These are phyloP conservation scores for Lomentospora prolificans DNA, from an alignment of 2,329 filamentous ascomycete species.

Conservation along the genomic window DNA sequence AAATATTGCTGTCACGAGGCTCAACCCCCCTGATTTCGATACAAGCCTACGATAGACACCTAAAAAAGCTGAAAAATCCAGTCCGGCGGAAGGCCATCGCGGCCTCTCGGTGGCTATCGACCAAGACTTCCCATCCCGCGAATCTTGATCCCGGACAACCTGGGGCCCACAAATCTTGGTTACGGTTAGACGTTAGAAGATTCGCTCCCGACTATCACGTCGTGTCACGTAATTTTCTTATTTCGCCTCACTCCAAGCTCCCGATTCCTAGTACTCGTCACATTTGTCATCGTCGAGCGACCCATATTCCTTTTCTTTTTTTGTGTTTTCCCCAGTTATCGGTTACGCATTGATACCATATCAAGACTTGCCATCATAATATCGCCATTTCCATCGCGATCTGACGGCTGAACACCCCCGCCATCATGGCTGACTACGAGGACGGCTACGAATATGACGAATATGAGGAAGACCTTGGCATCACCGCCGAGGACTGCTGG, in stretches of 20 bases:
- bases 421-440: constrained; percentile 47
- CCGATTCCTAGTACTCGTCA: background rate
- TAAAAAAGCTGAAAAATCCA: background rate
- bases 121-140: background rate
- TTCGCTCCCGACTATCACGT: too few relatives aligned
- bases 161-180: too few relatives aligned
- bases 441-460: constrained; percentile 56
- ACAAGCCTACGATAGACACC: background rate
- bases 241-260: background rate
- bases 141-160: background rate
- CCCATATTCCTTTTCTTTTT: background rate
- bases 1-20: too few relatives aligned
- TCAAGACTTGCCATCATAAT: background rate
- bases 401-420: background rate
- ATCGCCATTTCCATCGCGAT: background rate
- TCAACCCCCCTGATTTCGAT: too few relatives aligned
- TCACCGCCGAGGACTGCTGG: constrained; percentile 98
- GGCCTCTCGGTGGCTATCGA: constrained; percentile 6
- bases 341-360: background rate
- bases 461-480: constrained; percentile 58
- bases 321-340: background rate
- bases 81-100: constrained; percentile 2
- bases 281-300: background rate
- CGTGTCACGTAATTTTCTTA: too few relatives aligned
- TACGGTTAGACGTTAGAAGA: too few relatives aligned